These are phyloP conservation scores for Scedosporium aurantiacum DNA, from an alignment of 2,329 filamentous ascomycete genomes.

Conservation along the genomic window DNA sequence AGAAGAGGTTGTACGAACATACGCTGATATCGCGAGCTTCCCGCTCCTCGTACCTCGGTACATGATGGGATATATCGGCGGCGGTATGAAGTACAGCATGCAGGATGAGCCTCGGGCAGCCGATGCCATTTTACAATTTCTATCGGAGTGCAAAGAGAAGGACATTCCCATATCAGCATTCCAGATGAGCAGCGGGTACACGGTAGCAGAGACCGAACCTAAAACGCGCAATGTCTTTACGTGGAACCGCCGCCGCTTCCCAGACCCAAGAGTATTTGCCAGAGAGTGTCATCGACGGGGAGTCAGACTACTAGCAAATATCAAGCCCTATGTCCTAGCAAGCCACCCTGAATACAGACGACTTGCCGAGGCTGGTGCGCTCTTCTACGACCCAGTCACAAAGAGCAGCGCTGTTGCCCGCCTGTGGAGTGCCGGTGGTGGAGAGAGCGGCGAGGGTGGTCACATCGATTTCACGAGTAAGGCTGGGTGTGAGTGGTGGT, in stretches of 20 bases:
- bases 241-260: constrained; percentile 62
- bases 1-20: constrained; percentile 52
- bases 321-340: constrained; percentile 60
- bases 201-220: constrained; percentile 53
- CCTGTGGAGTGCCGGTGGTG: constrained; percentile 63
- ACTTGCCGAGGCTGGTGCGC: constrained; percentile 44
- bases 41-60: constrained; percentile 59
- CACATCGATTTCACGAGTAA: constrained; percentile 65
- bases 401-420: constrained; percentile 43
- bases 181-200: constrained; percentile 65
- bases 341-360: constrained; percentile 57
- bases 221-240: constrained; percentile 60
- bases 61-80: constrained; percentile 63
- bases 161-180: constrained; percentile 61
- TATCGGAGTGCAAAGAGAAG: constrained; percentile 48
- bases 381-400: constrained; percentile 52
- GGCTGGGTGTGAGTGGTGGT: constrained; percentile 61
- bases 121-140: constrained; percentile 49
- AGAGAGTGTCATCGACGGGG: constrained; percentile 50
- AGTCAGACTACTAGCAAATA: constrained; percentile 58
- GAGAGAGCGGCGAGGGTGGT: constrained; percentile 56
- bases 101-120: constrained; percentile 39
- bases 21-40: constrained; percentile 57
- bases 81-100: constrained; percentile 46
- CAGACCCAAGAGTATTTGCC: constrained; percentile 54